Evolutionary conservation across 2,329 filamentous ascomycete species (phyloP).

Genomic region (Diaporthe aspalathi): DNA sequence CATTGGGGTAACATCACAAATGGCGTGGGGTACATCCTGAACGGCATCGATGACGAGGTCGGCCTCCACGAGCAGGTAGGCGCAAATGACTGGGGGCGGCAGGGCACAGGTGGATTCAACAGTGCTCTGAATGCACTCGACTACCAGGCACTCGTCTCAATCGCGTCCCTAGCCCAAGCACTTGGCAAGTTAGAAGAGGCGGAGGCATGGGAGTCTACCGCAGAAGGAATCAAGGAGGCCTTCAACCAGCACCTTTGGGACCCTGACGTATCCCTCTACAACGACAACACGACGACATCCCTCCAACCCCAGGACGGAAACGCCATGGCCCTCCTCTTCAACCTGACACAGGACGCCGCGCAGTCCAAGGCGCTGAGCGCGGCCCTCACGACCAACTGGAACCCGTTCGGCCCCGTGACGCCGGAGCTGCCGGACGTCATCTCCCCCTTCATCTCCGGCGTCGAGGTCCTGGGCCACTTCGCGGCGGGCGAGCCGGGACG

Average conservation of each 20-base stretch:
- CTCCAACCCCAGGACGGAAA: conserved; percentile 44
- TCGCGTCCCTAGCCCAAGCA: conserved; percentile 59
- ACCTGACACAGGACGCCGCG: conserved; percentile 28
- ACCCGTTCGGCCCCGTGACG: conserved; percentile 31
- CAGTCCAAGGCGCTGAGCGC: conserved; percentile 16
- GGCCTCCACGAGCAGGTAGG: conserved; percentile 12
- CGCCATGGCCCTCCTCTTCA: conserved; percentile 30
- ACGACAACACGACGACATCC: conserved; percentile 60
- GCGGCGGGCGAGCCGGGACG: conserved; percentile 22
- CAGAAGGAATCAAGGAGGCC: conserved; percentile 47
- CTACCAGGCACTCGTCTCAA: conserved; percentile 61
- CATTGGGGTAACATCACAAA: conserved; percentile 15
- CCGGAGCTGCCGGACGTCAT: conserved; percentile 31
- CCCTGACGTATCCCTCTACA: conserved; percentile 55
- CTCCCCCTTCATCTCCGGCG: conserved; percentile 36
- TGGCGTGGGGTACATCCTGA: conserved; percentile 44
- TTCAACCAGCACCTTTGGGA: conserved; percentile 62
- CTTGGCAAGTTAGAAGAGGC: conserved; percentile 53
- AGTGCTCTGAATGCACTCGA: conserved; percentile 63
- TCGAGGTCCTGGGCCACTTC: conserved; percentile 34
- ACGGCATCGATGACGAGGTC: conserved; percentile 58
- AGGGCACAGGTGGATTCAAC: conserved; percentile 41
- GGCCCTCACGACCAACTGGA: conserved; percentile 31
- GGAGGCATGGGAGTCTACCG: conserved; percentile 40
- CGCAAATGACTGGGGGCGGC: conserved; percentile 41